Evolutionary conservation across 164 flowering plant species (phyloP), one percentile per base, ranked within the genome.

Genomic region (Brasenia schreberi): DNA sequence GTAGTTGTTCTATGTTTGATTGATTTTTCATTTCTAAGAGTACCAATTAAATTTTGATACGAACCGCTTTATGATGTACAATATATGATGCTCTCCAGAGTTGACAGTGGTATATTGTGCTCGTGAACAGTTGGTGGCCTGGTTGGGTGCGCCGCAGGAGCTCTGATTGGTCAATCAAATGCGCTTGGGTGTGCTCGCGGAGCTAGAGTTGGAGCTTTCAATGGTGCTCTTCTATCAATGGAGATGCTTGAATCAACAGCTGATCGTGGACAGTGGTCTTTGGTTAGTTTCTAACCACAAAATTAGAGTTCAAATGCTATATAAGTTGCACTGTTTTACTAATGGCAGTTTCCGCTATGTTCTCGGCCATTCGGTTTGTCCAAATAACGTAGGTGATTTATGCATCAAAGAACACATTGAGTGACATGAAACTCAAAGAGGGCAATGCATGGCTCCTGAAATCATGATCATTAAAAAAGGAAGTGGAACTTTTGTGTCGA

Each of bases 181-280:
- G 92, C 84, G 71, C 82, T 85, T 14, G 94, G 96, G 66, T 72
- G 85, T 18, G 18, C 75, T 7, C 81, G 82, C 11, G 94, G 96
- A n/a, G 81, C 86, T 1, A 81, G 79, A 27, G 79, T 87, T 3
- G 96, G 94, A 7, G 85, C 81, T 0, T 67, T 90, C 23, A 71
- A 83, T 5, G 96, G 96, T 6, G 52, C n/a, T 42, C 16, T 19
- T 4, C 10, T 64, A 39, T 16, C 42, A 64, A 39, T 42, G 43
- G 27, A 44, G 6, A 64, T 19, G 67, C 19, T 65, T 16, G 4
- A 65, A 6, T 16, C n/a, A 49, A 42, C 43, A n/a, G 43, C 10
- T 64, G 49, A 9, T 17, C 49, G 18, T 42, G 16, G 52, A 16
- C 16, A 49, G 18, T n/a, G 18, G 52, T 49, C 18, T 5, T 45